phyloP scores from a whole-genome alignment of 768 basidiomycete species.

The Lyophyllum atratum region DNA sequence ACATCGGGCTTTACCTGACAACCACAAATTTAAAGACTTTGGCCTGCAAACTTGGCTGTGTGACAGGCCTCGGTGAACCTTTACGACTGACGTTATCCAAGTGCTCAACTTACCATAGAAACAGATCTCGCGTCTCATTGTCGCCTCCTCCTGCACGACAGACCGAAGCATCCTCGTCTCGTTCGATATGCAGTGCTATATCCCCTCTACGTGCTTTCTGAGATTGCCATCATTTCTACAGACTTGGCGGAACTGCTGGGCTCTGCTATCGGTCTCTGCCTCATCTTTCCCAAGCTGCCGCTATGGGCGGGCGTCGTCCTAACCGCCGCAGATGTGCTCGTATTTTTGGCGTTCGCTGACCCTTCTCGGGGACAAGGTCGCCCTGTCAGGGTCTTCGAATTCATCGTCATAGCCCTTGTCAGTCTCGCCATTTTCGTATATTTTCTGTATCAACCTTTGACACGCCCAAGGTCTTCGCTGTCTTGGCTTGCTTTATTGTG shows the following conservation, averaged over 20 bases:
- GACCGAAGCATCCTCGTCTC: constrained; percentile 46
- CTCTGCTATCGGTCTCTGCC: constrained; percentile 67
- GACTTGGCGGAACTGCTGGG: constrained; percentile 73
- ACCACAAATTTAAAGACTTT: constrained; percentile 44
- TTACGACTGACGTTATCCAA: neutral
- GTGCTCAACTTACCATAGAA: neutral
- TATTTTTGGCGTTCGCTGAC: constrained; percentile 63
- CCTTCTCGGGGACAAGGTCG: constrained; percentile 51
- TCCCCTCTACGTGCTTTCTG: constrained; percentile 54
- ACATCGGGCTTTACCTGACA: neutral
- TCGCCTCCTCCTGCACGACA: constrained; percentile 54
- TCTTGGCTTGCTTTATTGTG: constrained; percentile 68
- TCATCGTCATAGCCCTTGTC: constrained; percentile 53
- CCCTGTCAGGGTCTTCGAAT: constrained; percentile 62
- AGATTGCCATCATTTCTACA: constrained; percentile 66
- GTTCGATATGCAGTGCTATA: constrained; percentile 52
- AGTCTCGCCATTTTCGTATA: constrained; percentile 27
- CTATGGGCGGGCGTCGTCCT: constrained; percentile 58
- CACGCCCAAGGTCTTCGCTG: constrained; percentile 49
- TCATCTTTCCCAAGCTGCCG: constrained; percentile 60
- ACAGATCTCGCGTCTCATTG: constrained; percentile 63
- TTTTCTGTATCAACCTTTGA: neutral
- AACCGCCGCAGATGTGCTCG: constrained; percentile 59
- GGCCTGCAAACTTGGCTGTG: constrained; percentile 67
- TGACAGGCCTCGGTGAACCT: constrained; percentile 60